Evolutionary conservation across 257 asterid genomes (phyloP).

Genomic region (Avicennia marina): DNA sequence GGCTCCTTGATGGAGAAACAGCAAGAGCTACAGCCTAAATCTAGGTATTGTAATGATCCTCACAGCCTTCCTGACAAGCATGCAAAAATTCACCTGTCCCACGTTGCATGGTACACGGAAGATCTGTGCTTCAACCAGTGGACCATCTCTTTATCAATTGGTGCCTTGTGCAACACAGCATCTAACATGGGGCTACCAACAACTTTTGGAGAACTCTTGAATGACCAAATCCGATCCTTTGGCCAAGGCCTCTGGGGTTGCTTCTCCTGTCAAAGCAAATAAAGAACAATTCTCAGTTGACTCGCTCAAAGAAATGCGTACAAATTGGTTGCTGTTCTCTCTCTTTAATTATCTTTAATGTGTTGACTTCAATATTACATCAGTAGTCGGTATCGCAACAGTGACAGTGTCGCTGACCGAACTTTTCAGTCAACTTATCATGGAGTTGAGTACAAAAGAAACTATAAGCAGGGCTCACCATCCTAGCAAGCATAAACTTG

Average conservation of each 20-base stretch:
- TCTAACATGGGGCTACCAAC: slow-evolving; percentile 92
- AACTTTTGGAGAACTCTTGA: slow-evolving; percentile 49
- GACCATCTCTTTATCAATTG: slow-evolving; percentile 76
- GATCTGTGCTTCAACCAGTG: slow-evolving; percentile 89
- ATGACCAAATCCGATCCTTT: slow-evolving; percentile 85
- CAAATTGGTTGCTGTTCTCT: no score
- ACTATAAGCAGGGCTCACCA: slow-evolving; percentile 43
- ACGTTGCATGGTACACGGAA: slow-evolving; percentile 64
- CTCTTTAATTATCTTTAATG: no score
- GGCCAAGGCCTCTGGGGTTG: slow-evolving; percentile 95
- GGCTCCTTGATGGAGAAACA: no score
- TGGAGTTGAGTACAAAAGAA: no score
- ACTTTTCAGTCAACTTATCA: no score
- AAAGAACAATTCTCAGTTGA: no score
- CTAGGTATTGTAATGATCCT: no score
- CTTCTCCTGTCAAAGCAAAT: slow-evolving; percentile 53
- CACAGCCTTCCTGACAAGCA: neutral
- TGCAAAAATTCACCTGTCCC: slow-evolving; percentile 65
- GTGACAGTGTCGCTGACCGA: no score
- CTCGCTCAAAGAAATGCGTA: no score
- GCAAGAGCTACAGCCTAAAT: no score
- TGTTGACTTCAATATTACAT: no score
- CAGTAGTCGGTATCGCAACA: no score
- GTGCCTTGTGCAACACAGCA: slow-evolving; percentile 47
- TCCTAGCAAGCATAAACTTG: slow-evolving; percentile 80